Evolutionary conservation across 2,329 filamentous ascomycete genomes (phyloP).

Genomic region (Claviceps pazoutovae): DNA sequence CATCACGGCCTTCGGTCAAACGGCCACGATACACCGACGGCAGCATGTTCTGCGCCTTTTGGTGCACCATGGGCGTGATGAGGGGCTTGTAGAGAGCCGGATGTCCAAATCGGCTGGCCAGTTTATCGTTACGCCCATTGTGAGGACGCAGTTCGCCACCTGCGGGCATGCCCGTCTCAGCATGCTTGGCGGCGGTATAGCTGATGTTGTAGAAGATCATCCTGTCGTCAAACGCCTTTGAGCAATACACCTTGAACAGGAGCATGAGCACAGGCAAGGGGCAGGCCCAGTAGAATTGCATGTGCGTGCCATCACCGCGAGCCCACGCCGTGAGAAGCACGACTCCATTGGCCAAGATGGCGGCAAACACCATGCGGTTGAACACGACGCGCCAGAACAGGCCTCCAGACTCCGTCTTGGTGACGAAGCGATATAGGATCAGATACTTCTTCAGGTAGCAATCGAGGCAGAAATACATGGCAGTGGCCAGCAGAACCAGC

Average conservation of each 20-base stretch:
- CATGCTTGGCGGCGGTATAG: slow-evolving; percentile 33
- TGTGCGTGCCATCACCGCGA: slow-evolving; percentile 45
- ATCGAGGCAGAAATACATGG: slow-evolving; percentile 80
- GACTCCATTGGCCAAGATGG: slow-evolving; percentile 64
- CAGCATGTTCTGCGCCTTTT: slow-evolving; percentile 75
- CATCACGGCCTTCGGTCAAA: slow-evolving; percentile 36
- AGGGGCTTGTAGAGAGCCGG: slow-evolving; percentile 80
- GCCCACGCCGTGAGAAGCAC: slow-evolving; percentile 65
- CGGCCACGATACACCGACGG: slow-evolving; percentile 78
- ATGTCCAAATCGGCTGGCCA: slow-evolving; percentile 72
- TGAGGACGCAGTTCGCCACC: slow-evolving; percentile 25
- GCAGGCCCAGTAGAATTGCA: slow-evolving; percentile 50
- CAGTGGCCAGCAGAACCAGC: slow-evolving; percentile 70
- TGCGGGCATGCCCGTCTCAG: slow-evolving; percentile 28
- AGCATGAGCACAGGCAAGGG: slow-evolving; percentile 69
- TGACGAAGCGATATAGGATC: slow-evolving; percentile 85
- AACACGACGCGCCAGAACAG: slow-evolving; percentile 83
- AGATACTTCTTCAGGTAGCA: slow-evolving; percentile 90
- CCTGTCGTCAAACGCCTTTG: slow-evolving; percentile 58
- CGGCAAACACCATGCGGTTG: slow-evolving; percentile 81
- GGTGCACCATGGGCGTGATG: slow-evolving; percentile 90
- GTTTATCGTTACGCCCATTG: slow-evolving; percentile 48
- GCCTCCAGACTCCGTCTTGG: slow-evolving; percentile 91
- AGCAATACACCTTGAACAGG: slow-evolving; percentile 78
- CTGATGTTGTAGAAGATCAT: slow-evolving; percentile 68